These are phyloP conservation scores for Populus hybrid DNA, from an alignment of 441 rosid species.

Conservation along the genomic window DNA sequence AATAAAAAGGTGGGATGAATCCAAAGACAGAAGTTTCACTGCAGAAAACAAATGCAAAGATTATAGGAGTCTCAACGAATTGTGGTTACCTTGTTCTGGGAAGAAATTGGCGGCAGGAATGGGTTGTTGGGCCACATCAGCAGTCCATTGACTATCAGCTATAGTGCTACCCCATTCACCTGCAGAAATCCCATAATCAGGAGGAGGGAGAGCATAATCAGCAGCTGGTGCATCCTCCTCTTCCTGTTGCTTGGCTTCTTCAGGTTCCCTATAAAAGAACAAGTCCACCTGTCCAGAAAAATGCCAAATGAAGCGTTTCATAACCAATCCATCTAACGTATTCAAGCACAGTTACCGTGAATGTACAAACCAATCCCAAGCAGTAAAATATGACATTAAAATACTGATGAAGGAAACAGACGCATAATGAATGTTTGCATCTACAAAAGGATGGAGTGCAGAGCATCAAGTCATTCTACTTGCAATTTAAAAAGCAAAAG, in stretches of 20 bases:
- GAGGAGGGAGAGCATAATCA: conserved; percentile 42
- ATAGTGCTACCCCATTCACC: conserved; percentile 49
- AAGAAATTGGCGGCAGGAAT: conserved; percentile 34
- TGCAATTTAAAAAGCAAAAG: not conserved
- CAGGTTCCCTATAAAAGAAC: conserved; percentile 23
- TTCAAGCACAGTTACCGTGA: not conserved
- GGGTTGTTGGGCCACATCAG: conserved; percentile 43
- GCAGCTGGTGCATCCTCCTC: conserved; percentile 53
- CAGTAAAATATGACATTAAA: not conserved
- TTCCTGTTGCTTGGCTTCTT: conserved; percentile 71
- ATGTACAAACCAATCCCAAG: not conserved
- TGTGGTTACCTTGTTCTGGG: conserved; percentile 32
- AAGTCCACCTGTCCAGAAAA: conserved; percentile 60
- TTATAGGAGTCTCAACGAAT: not conserved
- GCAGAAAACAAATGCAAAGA: conserved; percentile 67
- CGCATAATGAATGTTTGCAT: not conserved
- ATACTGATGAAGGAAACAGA: not conserved
- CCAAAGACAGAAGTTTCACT: conserved; percentile 45
- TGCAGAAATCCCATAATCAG: conserved; percentile 36
- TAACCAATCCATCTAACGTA: not conserved
- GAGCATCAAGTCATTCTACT: not conserved
- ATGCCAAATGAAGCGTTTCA: not conserved
- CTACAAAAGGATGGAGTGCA: not conserved
- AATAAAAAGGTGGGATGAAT: not conserved
- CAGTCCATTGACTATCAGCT: conserved; percentile 52